Evolutionary conservation across 148 eudicot species (phyloP), one percentile per base, ranked within the genome.

Genomic region (Rhododendron ferrugineum): DNA sequence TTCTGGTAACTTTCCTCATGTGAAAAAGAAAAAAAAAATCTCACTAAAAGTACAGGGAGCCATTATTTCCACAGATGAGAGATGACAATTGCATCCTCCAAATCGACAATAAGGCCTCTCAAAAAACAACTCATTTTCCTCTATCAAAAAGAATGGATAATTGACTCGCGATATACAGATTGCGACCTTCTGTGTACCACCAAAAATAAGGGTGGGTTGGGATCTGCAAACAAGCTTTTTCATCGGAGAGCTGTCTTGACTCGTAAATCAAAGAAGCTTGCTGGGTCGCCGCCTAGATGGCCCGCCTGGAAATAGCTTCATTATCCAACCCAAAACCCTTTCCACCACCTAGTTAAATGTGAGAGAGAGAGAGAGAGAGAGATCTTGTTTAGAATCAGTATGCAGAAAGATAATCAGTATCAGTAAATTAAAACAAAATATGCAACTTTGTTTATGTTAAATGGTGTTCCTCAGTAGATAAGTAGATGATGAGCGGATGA

Each of bases 251-350:
- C 23, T 30, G 77, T 14, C 22, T 56, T 36, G 30, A n/a, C 60
- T 23, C 32, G 1, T 16, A 37, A 46, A 50, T 90, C 84, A 92
- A 49, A 90, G 87, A 76, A 90, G 95, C 90, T 93, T 93, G 92
- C 95, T 93, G 52, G 93, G 88, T 87, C 94, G 90, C 85, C 98
- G 89, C 85, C 90, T 91, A 54, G 98, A 87, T 37, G 98, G 99
- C 80, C 98, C 98, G 77, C 98, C 98, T 6, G 99, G 99, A 85
- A 95, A 95, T 54, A 95, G 94, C 93, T 97, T 97, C 98, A 95
- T 95, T 87, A 97, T 94, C 99, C 99, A 97, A 79, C 98, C 98
- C 62, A 97, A 79, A 44, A 97, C 99, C 87, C 98, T 89, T 86
- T 94, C 99, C 81, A 97, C 99, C 87, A 97, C 99, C 99, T 93